phyloP scores from a whole-genome alignment of 768 basidiomycete genomes.

The Rhizopogon vinicolor region DNA sequence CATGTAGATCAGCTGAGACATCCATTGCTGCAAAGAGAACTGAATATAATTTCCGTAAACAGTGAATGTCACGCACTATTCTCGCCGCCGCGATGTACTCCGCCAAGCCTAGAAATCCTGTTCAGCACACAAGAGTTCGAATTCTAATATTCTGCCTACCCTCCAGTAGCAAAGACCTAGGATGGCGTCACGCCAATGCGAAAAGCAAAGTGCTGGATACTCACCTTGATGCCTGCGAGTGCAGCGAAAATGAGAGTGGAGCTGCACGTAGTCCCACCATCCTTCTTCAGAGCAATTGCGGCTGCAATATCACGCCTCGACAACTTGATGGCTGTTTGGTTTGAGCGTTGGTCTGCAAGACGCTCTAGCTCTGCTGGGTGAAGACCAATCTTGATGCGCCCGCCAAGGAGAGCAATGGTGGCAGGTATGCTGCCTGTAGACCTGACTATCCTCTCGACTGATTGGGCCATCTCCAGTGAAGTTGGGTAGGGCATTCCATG shows the following conservation, averaged over 20 bases:
- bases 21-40: slow-evolving; percentile 67
- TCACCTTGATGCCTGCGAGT: slow-evolving; percentile 81
- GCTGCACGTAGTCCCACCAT: slow-evolving; percentile 83
- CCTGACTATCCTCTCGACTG: slow-evolving; percentile 72
- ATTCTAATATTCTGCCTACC: slow-evolving; percentile 43
- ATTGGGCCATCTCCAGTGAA: slow-evolving; percentile 66
- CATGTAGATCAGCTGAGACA: slow-evolving; percentile 89
- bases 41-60: neutral
- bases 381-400: slow-evolving; percentile 85
- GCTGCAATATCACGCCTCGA: slow-evolving; percentile 80
- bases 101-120: slow-evolving; percentile 54
- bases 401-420: slow-evolving; percentile 81
- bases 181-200: slow-evolving; percentile 6
- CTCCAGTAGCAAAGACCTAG: slow-evolving; percentile 89
- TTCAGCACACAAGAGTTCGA: slow-evolving; percentile 1
- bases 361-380: slow-evolving; percentile 56
- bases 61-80: slow-evolving; percentile 37
- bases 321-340: slow-evolving; percentile 50
- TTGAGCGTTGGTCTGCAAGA: slow-evolving; percentile 50
- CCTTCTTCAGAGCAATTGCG: slow-evolving; percentile 57
- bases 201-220: neutral
- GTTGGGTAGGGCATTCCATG: slow-evolving; percentile 87
- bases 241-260: slow-evolving; percentile 72
- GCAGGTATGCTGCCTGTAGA: slow-evolving; percentile 80
- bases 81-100: slow-evolving; percentile 78